These are phyloP conservation scores for Chrysosporium queenslandicum DNA, from an alignment of 2,329 filamentous ascomycete species.

Conservation along the genomic window DNA sequence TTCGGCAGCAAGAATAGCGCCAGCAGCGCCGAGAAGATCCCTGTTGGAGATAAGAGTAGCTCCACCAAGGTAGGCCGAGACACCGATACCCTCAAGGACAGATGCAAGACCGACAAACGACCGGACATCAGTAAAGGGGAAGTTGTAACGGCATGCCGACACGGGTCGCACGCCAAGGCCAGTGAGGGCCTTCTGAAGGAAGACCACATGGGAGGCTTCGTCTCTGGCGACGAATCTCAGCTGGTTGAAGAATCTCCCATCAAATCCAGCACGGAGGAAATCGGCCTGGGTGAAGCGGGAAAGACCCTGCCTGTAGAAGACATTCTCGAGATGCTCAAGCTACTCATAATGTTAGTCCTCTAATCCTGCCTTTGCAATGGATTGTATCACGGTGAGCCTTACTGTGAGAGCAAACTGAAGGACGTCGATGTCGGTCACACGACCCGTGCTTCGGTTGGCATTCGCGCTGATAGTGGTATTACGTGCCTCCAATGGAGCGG, in stretches of 20 bases:
- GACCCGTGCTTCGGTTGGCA: constrained; percentile 1
- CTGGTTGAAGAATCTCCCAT: constrained; percentile 47
- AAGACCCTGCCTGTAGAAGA: constrained; percentile 54
- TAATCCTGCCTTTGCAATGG: not conserved
- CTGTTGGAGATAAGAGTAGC: constrained; percentile 49
- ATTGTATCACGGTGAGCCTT: not conserved
- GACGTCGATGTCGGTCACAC: constrained; percentile 16
- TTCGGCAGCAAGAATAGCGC: constrained; percentile 55
- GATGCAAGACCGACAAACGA: constrained; percentile 45
- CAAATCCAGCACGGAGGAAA: constrained; percentile 45
- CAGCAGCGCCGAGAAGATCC: constrained; percentile 51
- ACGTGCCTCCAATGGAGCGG: constrained; percentile 9
- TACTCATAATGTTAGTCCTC: not conserved
- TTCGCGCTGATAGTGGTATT: constrained; percentile 4
- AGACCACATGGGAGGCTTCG: constrained; percentile 49
- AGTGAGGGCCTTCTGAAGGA: constrained; percentile 41
- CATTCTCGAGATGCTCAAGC: constrained; percentile 50
- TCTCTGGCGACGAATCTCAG: constrained; percentile 48
- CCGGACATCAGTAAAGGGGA: constrained; percentile 40
- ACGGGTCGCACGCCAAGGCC: constrained; percentile 44
- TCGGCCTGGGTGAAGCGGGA: constrained; percentile 46
- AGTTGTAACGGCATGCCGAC: constrained; percentile 47
- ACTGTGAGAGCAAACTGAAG: constrained; percentile 19
- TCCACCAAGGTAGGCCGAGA: constrained; percentile 53
- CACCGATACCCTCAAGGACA: constrained; percentile 49